phyloP scores from a whole-genome alignment of 371 early-diverging fungal genomes.

The Rhizopus arrhizus region DNA sequence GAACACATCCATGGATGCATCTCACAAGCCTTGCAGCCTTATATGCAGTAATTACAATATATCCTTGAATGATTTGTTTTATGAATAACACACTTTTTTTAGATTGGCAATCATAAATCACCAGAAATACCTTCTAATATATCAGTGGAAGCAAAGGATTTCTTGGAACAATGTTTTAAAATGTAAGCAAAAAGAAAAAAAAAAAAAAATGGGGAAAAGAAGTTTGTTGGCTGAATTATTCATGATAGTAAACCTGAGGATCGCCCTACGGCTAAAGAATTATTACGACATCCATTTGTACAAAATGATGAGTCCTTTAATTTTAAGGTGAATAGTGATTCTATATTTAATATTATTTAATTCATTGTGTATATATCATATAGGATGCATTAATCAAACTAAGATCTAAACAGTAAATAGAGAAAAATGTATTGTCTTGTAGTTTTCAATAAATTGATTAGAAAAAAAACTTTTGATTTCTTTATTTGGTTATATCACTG shows the following conservation, averaged over 20 bases:
- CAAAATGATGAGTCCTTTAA: slow-evolving; percentile 45
- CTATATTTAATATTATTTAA: not conserved
- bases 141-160: slow-evolving; percentile 67
- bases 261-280: slow-evolving; percentile 63
- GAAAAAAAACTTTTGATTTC: no score
- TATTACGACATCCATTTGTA: slow-evolving; percentile 56
- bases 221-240: slow-evolving; percentile 6
- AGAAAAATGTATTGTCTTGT: no score
- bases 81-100: slow-evolving; percentile 12
- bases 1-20: slow-evolving; percentile 87
- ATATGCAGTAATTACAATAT: slow-evolving; percentile 62
- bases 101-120: slow-evolving; percentile 71
- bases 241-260: slow-evolving; percentile 51
- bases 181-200: slow-evolving; percentile 37
- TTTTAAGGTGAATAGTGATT: slow-evolving; percentile 35
- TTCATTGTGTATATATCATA: not conserved
- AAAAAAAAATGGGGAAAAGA: not conserved
- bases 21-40: slow-evolving; percentile 86
- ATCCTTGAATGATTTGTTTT: no score
- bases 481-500: no score
- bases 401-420: not conserved
- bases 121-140: slow-evolving; percentile 75
- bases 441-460: no score
- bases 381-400: not conserved
- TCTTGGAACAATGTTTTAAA: slow-evolving; percentile 71